Percentiles rank a stretch among this genome's conserved stretches.
These are phyloP conservation scores for Neoboletus magnificus DNA, from an alignment of 768 basidiomycete genomes.

Conservation along the genomic window DNA sequence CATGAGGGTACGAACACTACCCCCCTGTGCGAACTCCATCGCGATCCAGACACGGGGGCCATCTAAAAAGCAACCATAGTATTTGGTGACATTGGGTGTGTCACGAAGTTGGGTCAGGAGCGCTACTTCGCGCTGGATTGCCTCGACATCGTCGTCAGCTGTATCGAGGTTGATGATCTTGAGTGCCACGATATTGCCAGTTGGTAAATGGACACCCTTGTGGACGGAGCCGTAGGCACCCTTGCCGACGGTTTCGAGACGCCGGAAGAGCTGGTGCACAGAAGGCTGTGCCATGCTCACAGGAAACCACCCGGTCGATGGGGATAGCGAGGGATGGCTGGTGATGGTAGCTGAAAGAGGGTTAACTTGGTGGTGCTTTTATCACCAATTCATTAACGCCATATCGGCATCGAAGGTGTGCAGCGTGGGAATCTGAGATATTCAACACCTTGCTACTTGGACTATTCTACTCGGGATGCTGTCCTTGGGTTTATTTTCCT, in stretches of 20 bases:
- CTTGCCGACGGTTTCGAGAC: conserved; percentile 91
- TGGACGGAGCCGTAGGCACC: conserved; percentile 96
- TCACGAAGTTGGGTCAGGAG: conserved; percentile 87
- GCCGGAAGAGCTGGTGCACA: conserved; percentile 77
- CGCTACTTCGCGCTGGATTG: conserved; percentile 95
- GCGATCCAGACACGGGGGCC: conserved; percentile 98
- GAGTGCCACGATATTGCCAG: conserved; percentile 88
- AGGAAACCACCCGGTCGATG: neutral
- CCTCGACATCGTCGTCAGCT: conserved; percentile 92
- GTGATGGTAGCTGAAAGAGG: neutral
- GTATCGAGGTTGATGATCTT: conserved; percentile 99
- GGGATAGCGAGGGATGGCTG: neutral
- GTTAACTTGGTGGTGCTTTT: neutral
- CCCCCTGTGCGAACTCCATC: conserved; percentile 97
- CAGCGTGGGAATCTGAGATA: conserved; percentile 19
- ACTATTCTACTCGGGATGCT: conserved; percentile 10
- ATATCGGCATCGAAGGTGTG: neutral
- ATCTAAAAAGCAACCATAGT: conserved; percentile 95
- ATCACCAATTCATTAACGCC: too few species aligned
- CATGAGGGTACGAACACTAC: conserved; percentile 90
- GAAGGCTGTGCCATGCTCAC: conserved; percentile 46
- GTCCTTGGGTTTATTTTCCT: conserved; percentile 15
- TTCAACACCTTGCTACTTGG: neutral
- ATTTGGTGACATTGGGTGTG: conserved; percentile 88
- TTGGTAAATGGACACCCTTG: conserved; percentile 79